phyloP scores from a whole-genome alignment of 73 alveolate genomes.

The Tetrahymena thermophila region DNA sequence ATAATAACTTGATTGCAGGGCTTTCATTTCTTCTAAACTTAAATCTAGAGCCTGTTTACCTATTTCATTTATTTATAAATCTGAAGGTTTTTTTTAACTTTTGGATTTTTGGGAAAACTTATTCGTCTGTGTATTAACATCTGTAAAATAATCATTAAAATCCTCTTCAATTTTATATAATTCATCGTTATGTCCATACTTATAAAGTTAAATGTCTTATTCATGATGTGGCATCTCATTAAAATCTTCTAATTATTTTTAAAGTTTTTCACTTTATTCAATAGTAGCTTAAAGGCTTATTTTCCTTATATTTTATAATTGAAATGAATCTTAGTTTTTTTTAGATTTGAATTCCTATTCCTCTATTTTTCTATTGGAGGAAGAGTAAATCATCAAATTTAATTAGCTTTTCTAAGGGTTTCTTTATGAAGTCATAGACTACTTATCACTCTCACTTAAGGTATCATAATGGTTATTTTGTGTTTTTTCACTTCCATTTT shows the following conservation, averaged over 20 bases:
- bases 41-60: not conserved
- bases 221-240: not conserved
- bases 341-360: not conserved
- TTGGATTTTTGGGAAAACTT: not conserved
- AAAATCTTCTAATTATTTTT: not conserved
- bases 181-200: not conserved
- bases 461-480: not conserved
- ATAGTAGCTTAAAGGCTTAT: not conserved
- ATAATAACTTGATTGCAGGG: not conserved
- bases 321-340: not conserved
- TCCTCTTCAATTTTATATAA: not conserved
- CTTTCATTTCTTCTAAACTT: not conserved
- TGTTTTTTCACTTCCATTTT: not conserved
- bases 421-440: not conserved
- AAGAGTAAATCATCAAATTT: not conserved
- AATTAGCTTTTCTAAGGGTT: not conserved
- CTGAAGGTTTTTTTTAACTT: not conserved
- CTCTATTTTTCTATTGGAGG: not conserved
- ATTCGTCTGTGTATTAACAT: not conserved
- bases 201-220: not conserved
- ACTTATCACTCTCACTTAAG: not conserved
- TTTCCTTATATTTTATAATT: not conserved
- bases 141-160: not conserved
- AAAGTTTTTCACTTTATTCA: not conserved
- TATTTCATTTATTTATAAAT: not conserved